These are phyloP conservation scores for Nakazawaea sp. DNA, from an alignment of 805 yeast species.

Conservation along the genomic window DNA sequence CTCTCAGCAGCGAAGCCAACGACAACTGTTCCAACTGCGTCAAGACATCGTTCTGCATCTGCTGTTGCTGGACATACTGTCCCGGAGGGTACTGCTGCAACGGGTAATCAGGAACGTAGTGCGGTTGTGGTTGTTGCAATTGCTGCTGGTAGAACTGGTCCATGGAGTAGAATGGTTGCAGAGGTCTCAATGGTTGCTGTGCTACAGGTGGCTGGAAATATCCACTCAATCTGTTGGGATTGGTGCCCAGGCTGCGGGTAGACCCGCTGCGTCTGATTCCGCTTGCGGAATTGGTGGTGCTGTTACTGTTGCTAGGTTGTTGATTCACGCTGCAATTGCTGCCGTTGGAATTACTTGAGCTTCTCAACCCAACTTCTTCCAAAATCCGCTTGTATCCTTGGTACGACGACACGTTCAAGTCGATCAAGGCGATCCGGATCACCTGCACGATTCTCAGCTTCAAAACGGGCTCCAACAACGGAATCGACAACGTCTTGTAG, in stretches of 20 bases:
- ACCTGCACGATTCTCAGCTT: slow-evolving; percentile 54
- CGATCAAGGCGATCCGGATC: slow-evolving; percentile 56
- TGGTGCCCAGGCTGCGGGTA: not conserved
- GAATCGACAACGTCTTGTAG: slow-evolving; percentile 71
- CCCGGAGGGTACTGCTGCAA: not conserved
- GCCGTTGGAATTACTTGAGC: slow-evolving; percentile 1
- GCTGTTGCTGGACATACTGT: not conserved
- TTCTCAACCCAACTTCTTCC: slow-evolving; percentile 80
- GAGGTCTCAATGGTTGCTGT: slow-evolving; percentile 1
- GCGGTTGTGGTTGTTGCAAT: slow-evolving; percentile 1
- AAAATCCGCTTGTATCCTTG: slow-evolving; percentile 80
- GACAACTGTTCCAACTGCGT: slow-evolving; percentile 40
- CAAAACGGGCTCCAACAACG: slow-evolving; percentile 49
- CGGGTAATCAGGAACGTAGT: not conserved
- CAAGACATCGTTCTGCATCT: slow-evolving; percentile 18
- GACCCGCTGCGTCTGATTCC: not conserved
- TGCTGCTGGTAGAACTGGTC: slow-evolving; percentile 9
- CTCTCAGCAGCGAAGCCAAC: slow-evolving; percentile 38
- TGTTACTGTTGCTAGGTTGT: not conserved
- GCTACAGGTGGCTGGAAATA: slow-evolving; percentile 1
- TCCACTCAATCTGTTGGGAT: not conserved
- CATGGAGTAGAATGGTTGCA: slow-evolving; percentile 4
- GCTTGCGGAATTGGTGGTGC: not conserved
- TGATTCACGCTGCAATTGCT: not conserved
- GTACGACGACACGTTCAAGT: slow-evolving; percentile 43